A percentile compares a stretch with the other conserved stretches of the same genome.
Conservation (phyloP, 1,139 yeast species). For the Geotrichum phurueaensis region DNA sequence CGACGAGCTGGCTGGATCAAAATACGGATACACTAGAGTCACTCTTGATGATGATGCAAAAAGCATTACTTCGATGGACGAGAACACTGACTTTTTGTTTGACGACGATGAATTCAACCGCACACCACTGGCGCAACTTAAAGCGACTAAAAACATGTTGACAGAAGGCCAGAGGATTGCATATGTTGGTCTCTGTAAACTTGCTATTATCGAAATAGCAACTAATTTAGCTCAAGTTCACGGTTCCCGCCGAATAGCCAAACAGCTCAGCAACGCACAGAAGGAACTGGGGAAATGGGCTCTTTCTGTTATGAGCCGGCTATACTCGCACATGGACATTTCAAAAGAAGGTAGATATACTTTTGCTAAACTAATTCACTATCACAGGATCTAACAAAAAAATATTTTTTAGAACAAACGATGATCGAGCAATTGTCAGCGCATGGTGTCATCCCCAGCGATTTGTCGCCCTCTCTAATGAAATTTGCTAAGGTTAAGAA, state of each 20-base stretch:
- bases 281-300: slow-evolving; percentile 85
- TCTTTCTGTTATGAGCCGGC: slow-evolving; percentile 57
- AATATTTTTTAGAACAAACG: slow-evolving; percentile 45
- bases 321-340: slow-evolving; percentile 78
- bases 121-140: slow-evolving; percentile 60
- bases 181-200: slow-evolving; percentile 77
- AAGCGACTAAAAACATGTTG: slow-evolving; percentile 74
- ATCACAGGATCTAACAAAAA: slow-evolving; percentile 1
- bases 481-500: slow-evolving; percentile 29
- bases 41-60: slow-evolving; percentile 84
- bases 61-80: slow-evolving; percentile 61
- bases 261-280: slow-evolving; percentile 60
- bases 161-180: slow-evolving; percentile 85
- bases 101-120: slow-evolving; percentile 41
- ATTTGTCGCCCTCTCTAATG: slow-evolving; percentile 52
- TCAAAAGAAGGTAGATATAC: slow-evolving; percentile 40
- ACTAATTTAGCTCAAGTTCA: slow-evolving; percentile 61
- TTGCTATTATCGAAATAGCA: slow-evolving; percentile 76
- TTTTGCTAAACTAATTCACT: background rate
- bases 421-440: slow-evolving; percentile 85
- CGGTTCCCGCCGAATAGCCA: slow-evolving; percentile 44
- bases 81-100: slow-evolving; percentile 78
- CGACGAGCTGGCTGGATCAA: slow-evolving; percentile 24
- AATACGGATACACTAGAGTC: slow-evolving; percentile 77
- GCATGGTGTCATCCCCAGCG: slow-evolving; percentile 75